A percentile compares a stretch with the other conserved stretches of the same genome.
Evolutionary conservation across 2,329 filamentous ascomycete species (phyloP).

Genomic region (Xylaria sp.): DNA sequence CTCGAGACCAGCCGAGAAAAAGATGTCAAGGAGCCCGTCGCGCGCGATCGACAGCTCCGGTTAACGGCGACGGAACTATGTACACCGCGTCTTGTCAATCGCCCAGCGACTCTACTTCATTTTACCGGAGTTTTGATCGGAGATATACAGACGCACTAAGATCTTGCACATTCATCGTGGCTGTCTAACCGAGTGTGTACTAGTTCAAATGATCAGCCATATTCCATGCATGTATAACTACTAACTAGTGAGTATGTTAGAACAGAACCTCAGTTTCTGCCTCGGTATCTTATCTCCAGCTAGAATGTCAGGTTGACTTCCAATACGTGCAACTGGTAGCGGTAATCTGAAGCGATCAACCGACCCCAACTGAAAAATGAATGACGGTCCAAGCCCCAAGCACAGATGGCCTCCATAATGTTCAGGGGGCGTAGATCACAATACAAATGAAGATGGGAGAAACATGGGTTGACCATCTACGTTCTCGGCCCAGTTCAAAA

Average conservation of each 20-base stretch:
- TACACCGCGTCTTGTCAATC: not conserved
- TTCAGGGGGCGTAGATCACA: not conserved
- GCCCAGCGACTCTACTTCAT: conserved; percentile 17
- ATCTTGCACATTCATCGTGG: conserved; percentile 4
- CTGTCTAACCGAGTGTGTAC: not conserved
- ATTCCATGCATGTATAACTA: too few relatives aligned
- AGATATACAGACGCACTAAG: conserved; percentile 14
- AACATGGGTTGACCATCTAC: not conserved
- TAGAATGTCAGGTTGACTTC: not conserved
- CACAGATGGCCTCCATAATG: not conserved
- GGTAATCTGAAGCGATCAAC: not conserved
- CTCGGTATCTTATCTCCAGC: not conserved
- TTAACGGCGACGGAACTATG: conserved; percentile 28
- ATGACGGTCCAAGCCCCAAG: not conserved
- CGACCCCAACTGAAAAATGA: not conserved
- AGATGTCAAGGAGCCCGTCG: not conserved
- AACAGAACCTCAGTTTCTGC: too few relatives aligned
- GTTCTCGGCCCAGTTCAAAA: not conserved
- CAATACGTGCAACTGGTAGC: not conserved
- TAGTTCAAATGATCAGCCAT: not conserved
- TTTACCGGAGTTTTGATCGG: conserved; percentile 34
- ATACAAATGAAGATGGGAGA: not conserved
- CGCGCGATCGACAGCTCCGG: conserved; percentile 19
- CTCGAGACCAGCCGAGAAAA: not conserved
- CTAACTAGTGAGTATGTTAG: not conserved